Conservation (phyloP, 306 rosid genomes). For the Begonia fuchsioides region DNA sequence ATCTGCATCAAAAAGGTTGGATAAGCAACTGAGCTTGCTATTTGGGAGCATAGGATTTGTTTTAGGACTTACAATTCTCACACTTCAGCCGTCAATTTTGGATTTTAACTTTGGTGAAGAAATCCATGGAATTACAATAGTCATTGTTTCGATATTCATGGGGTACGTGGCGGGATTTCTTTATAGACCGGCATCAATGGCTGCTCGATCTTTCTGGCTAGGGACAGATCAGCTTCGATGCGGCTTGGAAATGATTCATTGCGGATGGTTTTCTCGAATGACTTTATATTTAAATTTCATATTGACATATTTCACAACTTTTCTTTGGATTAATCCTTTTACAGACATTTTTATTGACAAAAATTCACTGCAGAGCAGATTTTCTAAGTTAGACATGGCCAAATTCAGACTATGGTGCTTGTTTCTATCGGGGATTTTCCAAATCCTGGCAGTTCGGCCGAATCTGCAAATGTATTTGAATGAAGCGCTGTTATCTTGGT, state of each 20-base stretch:
- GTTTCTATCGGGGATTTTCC: no score
- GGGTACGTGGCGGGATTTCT: slow-evolving; percentile 40
- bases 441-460: no score
- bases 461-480: no score
- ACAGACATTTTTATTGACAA: slow-evolving; percentile 36
- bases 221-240: slow-evolving; percentile 80
- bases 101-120: slow-evolving; percentile 40
- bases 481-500: no score
- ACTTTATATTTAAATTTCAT: no score
- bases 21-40: slow-evolving; percentile 53
- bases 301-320: no score
- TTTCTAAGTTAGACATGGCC: no score
- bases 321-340: slow-evolving; percentile 65
- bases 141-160: slow-evolving; percentile 36
- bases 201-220: slow-evolving; percentile 65
- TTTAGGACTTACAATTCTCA: slow-evolving; percentile 30
- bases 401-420: no score
- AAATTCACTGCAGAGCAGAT: no score
- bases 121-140: slow-evolving; percentile 35
- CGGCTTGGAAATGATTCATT: slow-evolving; percentile 61
- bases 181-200: slow-evolving; percentile 43
- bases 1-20: slow-evolving; percentile 67
- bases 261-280: slow-evolving; percentile 48
- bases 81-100: slow-evolving; percentile 19
- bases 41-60: slow-evolving; percentile 40